Evolutionary conservation across 192 early-diverging fungal genomes (phyloP).

Genomic region (Neocallimastix lanati): DNA sequence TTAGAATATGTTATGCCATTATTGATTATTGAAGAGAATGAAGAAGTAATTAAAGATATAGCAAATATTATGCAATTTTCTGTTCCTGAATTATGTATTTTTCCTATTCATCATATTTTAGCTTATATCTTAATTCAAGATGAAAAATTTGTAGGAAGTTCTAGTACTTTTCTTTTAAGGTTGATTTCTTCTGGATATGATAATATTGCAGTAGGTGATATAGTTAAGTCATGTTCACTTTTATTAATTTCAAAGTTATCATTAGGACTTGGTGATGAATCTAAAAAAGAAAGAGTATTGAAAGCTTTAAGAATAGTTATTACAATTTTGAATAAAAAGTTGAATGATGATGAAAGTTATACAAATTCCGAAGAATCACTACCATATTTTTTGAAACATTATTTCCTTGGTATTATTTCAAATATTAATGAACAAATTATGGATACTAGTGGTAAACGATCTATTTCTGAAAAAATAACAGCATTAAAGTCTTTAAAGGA

Average conservation of each 20-base stretch:
- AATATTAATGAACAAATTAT: no score
- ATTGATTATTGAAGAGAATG: neutral
- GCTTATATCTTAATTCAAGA: neutral
- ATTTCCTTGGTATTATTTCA: no score
- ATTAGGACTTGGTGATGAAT: neutral
- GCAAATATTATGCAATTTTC: neutral
- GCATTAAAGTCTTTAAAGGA: no score
- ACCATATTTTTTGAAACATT: no score
- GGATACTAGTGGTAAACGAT: no score
- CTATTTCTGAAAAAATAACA: no score
- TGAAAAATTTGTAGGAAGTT: neutral
- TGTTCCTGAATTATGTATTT: neutral
- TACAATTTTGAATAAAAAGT: no score
- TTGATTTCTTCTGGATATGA: neutral
- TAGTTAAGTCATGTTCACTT: neutral
- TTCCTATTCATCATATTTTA: neutral
- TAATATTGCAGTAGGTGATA: neutral
- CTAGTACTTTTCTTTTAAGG: neutral
- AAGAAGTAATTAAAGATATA: neutral
- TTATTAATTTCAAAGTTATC: neutral
- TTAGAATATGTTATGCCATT: neutral
- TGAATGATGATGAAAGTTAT: no score
- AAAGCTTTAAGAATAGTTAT: no score
- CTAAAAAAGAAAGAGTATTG: neutral
- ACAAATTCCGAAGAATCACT: no score